A percentile compares a stretch with the other conserved stretches of the same genome.
Conservation (phyloP, 164 flowering plant genomes). For the Litsea cubeba region DNA sequence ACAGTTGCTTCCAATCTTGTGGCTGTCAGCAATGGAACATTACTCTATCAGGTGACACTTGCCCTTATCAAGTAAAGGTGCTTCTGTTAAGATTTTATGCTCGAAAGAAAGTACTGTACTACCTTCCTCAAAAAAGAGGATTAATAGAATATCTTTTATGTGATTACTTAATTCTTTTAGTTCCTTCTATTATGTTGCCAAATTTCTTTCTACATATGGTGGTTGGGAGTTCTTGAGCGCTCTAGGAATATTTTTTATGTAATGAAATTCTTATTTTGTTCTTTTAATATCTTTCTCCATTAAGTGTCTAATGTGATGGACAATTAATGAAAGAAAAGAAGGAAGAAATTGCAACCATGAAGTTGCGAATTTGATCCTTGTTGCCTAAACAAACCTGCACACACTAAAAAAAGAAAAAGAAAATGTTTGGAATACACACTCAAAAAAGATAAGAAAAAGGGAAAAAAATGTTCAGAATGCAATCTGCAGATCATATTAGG, state of each 20-base stretch:
- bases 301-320: too few species aligned
- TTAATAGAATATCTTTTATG: not conserved
- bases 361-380: too few species aligned
- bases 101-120: too few species aligned
- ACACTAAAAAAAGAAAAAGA: too few species aligned
- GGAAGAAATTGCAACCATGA: too few species aligned
- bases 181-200: not conserved
- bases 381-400: too few species aligned
- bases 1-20: conserved; percentile 80
- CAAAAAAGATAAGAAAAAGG: too few species aligned
- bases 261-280: not conserved
- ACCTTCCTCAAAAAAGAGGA: not conserved
- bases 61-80: not conserved
- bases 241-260: not conserved
- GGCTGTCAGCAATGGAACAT: conserved; percentile 83
- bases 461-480: too few species aligned
- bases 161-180: not conserved
- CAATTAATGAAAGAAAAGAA: too few species aligned
- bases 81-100: not conserved
- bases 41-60: conserved; percentile 77
- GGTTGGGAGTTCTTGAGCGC: not conserved
- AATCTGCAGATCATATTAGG: too few species aligned
- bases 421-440: too few species aligned
- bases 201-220: not conserved
- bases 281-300: too few species aligned